Conservation (phyloP, 441 rosid genomes). For the Daphne laureola region DNA sequence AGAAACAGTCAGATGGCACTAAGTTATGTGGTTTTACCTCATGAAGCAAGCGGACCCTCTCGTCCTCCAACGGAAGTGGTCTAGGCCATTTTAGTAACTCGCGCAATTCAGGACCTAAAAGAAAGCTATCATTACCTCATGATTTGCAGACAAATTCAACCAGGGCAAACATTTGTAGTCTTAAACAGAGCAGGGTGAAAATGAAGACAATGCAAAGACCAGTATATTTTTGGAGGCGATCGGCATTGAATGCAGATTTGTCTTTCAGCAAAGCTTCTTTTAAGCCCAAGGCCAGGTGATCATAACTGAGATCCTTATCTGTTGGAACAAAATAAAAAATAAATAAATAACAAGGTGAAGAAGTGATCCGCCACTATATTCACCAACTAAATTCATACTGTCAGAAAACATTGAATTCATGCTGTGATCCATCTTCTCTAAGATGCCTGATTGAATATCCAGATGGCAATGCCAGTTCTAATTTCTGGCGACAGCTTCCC, state of each 20-base stretch:
- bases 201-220: conserved; percentile 23
- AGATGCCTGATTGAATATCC: no score
- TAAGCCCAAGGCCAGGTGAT: conserved; percentile 51
- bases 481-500: no score
- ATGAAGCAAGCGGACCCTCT: conserved; percentile 54
- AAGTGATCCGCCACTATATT: neutral
- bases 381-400: no score
- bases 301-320: conserved; percentile 55
- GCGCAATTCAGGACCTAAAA: conserved; percentile 52
- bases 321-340: neutral
- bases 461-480: no score
- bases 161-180: no score
- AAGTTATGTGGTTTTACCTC: conserved; percentile 33
- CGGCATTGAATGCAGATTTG: conserved; percentile 60
- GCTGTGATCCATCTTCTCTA: no score
- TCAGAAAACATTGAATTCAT: no score
- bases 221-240: conserved; percentile 54
- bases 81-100: conserved; percentile 68
- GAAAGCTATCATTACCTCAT: conserved; percentile 14
- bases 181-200: no score
- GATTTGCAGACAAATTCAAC: neutral
- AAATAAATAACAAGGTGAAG: neutral
- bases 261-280: conserved; percentile 60
- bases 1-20: neutral
- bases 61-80: conserved; percentile 79